phyloP scores from a whole-genome alignment of 306 rosid genomes.

The Sphenostylis stenocarpa region DNA sequence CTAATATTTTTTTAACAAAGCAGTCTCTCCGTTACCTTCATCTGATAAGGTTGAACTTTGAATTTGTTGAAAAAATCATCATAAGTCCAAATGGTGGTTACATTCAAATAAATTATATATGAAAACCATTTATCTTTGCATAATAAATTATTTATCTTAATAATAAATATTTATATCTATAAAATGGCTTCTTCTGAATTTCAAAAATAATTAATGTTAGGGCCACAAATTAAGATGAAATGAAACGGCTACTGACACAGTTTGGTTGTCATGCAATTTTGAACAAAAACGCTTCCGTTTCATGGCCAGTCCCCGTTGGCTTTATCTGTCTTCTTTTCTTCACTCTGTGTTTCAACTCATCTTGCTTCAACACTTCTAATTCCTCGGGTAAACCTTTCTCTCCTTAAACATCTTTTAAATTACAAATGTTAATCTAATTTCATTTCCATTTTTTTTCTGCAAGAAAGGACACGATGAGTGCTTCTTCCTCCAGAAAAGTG shows the following conservation, averaged over 20 bases:
- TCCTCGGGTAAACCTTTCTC: slow-evolving; percentile 14
- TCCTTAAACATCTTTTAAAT: too few relatives aligned
- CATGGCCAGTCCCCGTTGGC: not conserved
- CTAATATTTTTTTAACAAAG: not conserved
- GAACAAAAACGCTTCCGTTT: slow-evolving; percentile 3
- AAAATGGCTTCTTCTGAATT: slow-evolving; percentile 3
- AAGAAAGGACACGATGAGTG: slow-evolving; percentile 15
- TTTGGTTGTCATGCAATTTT: not conserved
- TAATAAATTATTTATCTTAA: not conserved
- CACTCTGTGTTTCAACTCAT: not conserved
- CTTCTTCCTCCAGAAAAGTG: slow-evolving; percentile 19
- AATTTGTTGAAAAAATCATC: not conserved
- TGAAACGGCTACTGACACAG: slow-evolving; percentile 29
- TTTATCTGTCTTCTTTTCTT: not conserved
- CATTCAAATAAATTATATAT: not conserved
- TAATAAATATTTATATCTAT: slow-evolving; percentile 5
- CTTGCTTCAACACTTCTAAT: not conserved
- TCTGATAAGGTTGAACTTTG: not conserved
- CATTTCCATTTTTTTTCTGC: slow-evolving; percentile 11
- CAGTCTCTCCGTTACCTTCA: not conserved
- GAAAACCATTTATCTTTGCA: not conserved
- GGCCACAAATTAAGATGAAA: not conserved
- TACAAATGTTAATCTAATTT: not conserved
- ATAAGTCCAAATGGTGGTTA: not conserved
- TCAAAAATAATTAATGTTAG: not conserved